Evolutionary conservation across 352 stramenopile genomes (phyloP).

Genomic region (Globisporangium lucens): DNA sequence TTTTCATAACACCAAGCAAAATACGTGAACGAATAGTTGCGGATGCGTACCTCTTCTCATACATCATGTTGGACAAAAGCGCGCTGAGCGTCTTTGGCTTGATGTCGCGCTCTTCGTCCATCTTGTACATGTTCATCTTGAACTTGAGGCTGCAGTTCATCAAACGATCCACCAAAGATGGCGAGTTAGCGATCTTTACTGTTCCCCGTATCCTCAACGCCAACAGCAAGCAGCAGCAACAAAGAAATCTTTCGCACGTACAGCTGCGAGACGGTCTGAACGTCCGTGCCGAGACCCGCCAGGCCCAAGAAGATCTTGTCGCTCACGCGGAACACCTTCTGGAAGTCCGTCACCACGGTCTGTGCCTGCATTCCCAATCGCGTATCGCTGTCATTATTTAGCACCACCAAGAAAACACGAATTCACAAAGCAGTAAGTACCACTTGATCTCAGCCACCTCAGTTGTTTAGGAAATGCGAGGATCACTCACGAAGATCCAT

Average conservation of each 20-base stretch:
- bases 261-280: conserved; percentile 96
- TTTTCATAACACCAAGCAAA: not conserved
- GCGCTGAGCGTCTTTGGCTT: conserved; percentile 97
- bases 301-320: conserved; percentile 96
- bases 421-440: not conserved
- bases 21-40: not conserved
- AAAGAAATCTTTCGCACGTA: conserved; percentile 14
- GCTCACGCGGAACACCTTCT: conserved; percentile 98
- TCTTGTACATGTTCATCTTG: conserved; percentile 98
- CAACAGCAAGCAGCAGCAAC: not conserved
- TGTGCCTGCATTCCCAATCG: conserved; percentile 96
- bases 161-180: not conserved
- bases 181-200: not conserved
- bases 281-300: conserved; percentile 97
- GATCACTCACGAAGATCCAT: not conserved
- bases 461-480: too few relatives aligned
- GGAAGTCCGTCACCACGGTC: conserved; percentile 97
- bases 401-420: not conserved
- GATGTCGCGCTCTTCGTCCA: conserved; percentile 98
- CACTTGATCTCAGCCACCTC: too few relatives aligned
- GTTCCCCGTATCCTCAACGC: not conserved
- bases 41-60: conserved; percentile 87
- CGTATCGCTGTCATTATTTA: conserved; percentile 78
- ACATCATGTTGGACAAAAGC: conserved; percentile 96
- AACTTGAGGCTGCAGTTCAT: conserved; percentile 70